Evolutionary conservation across 345 rosid species (phyloP), one percentile per base, ranked within the genome.

Genomic region (Eucalyptus marginata): DNA sequence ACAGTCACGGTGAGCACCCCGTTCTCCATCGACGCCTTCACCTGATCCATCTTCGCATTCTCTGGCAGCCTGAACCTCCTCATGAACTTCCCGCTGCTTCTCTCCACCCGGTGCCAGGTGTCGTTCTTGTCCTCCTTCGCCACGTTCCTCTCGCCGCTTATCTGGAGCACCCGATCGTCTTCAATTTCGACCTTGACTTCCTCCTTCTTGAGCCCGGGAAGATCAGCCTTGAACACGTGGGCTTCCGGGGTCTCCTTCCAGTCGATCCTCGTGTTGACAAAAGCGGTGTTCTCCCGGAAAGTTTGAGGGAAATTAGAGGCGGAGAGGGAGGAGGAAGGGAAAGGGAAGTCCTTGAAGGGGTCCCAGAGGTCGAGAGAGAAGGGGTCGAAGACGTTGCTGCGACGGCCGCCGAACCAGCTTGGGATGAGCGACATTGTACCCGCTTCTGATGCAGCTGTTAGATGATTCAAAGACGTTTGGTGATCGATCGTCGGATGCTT

Each of bases 211-310:
- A 89, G 90, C 46, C 92, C 89, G 0, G 92, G 92, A 20, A 90
- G 90, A 85, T 90, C 92, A 8, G 86, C 90, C 89, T 87, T 87
- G 88, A 90, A 89, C 13, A 90, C 86, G 40, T 90, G 92, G 3
- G 90, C 92, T 52, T 89, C 92, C 8, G 89, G 89, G 86, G 90
- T 89, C 83, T 90, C 92, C 86, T 87, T 90, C 92, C 92, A 90
- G 25, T 90, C 92, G 10, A 90, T 86, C 56, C 85, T 88, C 17
- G 86, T 85, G 49, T 87, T 90, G 17, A 83, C 88, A 7, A 90
- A 44, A 54, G 86, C 43, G 2, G 92, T 11, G 29, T 44, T 87
- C 50, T 88, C 91, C 43, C 84, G 56, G 62, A 83, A 6, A 13
- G 12, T 50, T 24, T 40, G 79, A 44, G 79, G 88, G 88, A 62